Conservation (phyloP, 257 asterid genomes). For the Euphrasia confusa region DNA sequence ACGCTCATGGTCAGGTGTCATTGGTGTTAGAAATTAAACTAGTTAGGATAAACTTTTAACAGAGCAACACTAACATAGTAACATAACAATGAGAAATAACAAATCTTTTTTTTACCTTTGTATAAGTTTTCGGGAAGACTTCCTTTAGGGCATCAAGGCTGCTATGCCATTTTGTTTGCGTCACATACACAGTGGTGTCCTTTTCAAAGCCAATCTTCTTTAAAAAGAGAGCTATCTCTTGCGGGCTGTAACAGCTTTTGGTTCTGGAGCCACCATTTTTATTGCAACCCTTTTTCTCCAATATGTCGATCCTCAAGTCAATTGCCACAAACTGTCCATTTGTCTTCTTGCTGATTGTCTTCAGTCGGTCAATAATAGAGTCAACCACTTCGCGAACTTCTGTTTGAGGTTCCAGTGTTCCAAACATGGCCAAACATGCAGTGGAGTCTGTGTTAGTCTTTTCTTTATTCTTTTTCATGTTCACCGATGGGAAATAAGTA, state of each 20-base stretch:
- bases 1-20: too few species aligned
- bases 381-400: slow-evolving; percentile 83
- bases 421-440: slow-evolving; percentile 95
- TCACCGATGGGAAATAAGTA: slow-evolving; percentile 81
- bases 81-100: neutral
- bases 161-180: slow-evolving; percentile 81
- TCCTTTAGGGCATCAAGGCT: slow-evolving; percentile 71
- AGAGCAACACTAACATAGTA: neutral
- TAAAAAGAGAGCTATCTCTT: slow-evolving; percentile 63
- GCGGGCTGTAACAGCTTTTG: slow-evolving; percentile 76
- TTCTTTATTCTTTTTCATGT: slow-evolving; percentile 74
- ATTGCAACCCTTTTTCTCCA: slow-evolving; percentile 86
- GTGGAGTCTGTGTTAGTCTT: slow-evolving; percentile 48
- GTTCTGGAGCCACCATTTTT: slow-evolving; percentile 45
- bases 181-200: slow-evolving; percentile 71
- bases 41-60: neutral
- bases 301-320: slow-evolving; percentile 77
- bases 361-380: slow-evolving; percentile 74
- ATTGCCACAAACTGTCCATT: slow-evolving; percentile 84
- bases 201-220: slow-evolving; percentile 68
- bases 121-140: slow-evolving; percentile 71
- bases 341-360: slow-evolving; percentile 64
- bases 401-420: slow-evolving; percentile 64
- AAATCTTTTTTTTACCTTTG: slow-evolving; percentile 47
- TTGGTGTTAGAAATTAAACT: neutral